Conservation (phyloP, 352 stramenopile genomes). For the Phytopythium oedochilum region DNA sequence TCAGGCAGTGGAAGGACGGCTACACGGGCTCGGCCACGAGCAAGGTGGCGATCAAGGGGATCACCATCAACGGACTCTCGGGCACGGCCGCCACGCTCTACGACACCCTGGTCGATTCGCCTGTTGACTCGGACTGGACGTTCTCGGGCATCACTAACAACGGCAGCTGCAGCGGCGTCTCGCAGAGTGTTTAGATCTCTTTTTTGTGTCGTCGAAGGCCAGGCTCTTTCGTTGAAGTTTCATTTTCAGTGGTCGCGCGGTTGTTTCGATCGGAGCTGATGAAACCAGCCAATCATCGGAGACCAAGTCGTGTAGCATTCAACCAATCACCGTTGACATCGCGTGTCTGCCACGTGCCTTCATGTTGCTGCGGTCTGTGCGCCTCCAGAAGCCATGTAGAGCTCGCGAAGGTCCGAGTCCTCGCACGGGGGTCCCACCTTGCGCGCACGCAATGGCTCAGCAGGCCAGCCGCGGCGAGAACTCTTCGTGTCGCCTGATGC, state of each 20-base stretch:
- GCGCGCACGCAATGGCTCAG: too few relatives aligned
- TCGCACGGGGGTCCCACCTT: too few relatives aligned
- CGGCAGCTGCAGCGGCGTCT: slow-evolving; percentile 11
- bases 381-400: too few relatives aligned
- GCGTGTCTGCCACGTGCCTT: too few relatives aligned
- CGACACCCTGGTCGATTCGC: slow-evolving; percentile 15
- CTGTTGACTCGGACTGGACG: slow-evolving; percentile 12
- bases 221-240: neutral
- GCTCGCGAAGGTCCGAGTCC: too few relatives aligned
- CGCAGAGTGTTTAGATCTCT: slow-evolving; percentile 2
- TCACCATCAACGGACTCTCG: slow-evolving; percentile 15
- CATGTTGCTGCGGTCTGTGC: too few relatives aligned
- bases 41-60: slow-evolving; percentile 16
- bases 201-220: neutral
- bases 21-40: slow-evolving; percentile 17
- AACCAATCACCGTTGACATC: too few relatives aligned
- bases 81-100: slow-evolving; percentile 12
- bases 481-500: too few relatives aligned
- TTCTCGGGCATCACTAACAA: slow-evolving; percentile 14
- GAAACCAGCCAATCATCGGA: too few relatives aligned
- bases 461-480: too few relatives aligned
- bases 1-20: slow-evolving; percentile 23
- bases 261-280: too few relatives aligned
- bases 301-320: too few relatives aligned
- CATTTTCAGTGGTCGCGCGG: neutral